Base-by-base conservation (phyloP, 352 stramenopile genomes). In the Globisporangium middletonii region DNA sequence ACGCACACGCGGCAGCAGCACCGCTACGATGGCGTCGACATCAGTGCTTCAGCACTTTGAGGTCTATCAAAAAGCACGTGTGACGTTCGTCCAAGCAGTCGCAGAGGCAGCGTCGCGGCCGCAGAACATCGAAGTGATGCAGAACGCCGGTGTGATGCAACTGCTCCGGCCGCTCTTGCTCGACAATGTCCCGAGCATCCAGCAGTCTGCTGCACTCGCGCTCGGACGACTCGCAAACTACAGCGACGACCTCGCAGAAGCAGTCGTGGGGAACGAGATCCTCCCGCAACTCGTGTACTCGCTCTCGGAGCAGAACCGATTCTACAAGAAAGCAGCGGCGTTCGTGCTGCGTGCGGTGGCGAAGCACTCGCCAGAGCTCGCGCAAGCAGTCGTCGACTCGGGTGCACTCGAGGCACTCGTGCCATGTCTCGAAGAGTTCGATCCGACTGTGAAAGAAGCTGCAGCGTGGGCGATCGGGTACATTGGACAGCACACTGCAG, bases 101-200 rank as follows among this genome's bases (percentile, higher is more conserved):
- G 93, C 94, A 6, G 94, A 98, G 55, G 89, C 90, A 1, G 92
- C 92, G 12, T 97, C 92, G n/a, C 76, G 94, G 27, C 92, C 94
- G 47, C 92, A 98, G 72, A 98, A 98, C 67, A 98, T 98, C 55
- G 93, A 98, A 60, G 88, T 98, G 48, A 97, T 98, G 92, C 90
- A 98, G 55, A 98, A 98, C 58, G 93, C 93, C 9, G 94, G 94
- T 28, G 94, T 98, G 41, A 98, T 98, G 93, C 92, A 98, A 62
- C 62, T 98, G 27, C 71, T 98, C 41, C 85, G 92, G 16, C 94
- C 94, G 41, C 75, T 98, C 16, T 69, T 98, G 16, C 75, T 98
- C 3, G 94, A 98, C 66, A 98, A 98, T 65, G 94, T 98, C 23
- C 91, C 92, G 13, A 97, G 88, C 60, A 98, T 98, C 61, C 94